Conservation (phyloP, 768 basidiomycete genomes). For the Suillus cothurnatus region DNA sequence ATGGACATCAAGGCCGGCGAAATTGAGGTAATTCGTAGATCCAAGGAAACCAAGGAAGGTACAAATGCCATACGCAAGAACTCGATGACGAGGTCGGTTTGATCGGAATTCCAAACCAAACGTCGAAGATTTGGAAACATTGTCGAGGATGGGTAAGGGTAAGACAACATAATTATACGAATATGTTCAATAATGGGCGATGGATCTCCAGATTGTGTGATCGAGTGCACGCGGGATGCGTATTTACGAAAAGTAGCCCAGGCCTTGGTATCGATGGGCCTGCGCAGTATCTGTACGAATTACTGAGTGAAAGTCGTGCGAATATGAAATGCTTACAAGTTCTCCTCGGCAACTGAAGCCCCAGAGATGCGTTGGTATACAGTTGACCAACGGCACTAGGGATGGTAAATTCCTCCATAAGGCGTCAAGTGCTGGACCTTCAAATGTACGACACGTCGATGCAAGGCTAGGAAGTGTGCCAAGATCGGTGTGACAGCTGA, state of each 20-base stretch:
- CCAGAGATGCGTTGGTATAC: background rate
- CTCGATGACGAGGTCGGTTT: slow-evolving; percentile 21
- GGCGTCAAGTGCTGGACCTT: slow-evolving; percentile 27
- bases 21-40: slow-evolving; percentile 2
- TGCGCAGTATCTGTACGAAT: background rate
- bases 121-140: slow-evolving; percentile 29
- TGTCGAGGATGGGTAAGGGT: slow-evolving; percentile 17
- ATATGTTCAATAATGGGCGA: slow-evolving; percentile 13
- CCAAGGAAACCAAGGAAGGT: slow-evolving; percentile 23
- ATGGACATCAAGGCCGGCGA: slow-evolving; percentile 12
- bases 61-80: slow-evolving; percentile 29
- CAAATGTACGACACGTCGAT: slow-evolving; percentile 24
- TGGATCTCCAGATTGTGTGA: slow-evolving; percentile 22
- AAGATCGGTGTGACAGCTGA: background rate
- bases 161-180: slow-evolving; percentile 18
- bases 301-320: background rate
- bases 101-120: slow-evolving; percentile 25
- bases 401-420: slow-evolving; percentile 26
- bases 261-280: slow-evolving; percentile 6
- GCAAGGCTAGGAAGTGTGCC: slow-evolving; percentile 24
- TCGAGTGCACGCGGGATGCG: slow-evolving; percentile 23
- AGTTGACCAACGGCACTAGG: slow-evolving; percentile 20
- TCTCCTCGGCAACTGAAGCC: background rate
- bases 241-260: slow-evolving; percentile 29
- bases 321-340: background rate